These are phyloP conservation scores for Zygoascus sp. DNA, from an alignment of 1,139 yeast species.

Conservation along the genomic window DNA sequence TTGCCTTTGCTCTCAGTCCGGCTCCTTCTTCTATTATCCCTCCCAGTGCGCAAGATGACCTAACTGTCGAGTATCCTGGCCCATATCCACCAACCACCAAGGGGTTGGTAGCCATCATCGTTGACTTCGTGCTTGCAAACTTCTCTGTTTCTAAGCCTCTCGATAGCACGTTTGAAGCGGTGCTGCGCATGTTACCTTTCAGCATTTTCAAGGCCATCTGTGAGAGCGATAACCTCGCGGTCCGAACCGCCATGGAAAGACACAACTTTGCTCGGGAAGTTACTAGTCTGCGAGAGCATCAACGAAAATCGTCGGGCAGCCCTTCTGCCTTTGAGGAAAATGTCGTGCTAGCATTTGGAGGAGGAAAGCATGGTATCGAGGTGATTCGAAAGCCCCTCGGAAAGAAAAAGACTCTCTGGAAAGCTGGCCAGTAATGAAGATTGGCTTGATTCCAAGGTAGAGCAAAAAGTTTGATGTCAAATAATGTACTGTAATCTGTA, in stretches of 20 bases:
- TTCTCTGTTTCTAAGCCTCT: constrained; percentile 23
- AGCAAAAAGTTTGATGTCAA: no score
- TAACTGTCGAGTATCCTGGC: constrained; percentile 26
- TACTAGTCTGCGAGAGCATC: constrained; percentile 26
- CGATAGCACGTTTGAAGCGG: constrained; percentile 20
- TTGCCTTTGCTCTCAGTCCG: constrained; percentile 26
- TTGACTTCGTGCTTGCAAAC: constrained; percentile 26
- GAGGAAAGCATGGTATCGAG: constrained; percentile 35
- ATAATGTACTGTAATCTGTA: neutral
- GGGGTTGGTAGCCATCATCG: constrained; percentile 24
- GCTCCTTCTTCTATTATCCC: neutral
- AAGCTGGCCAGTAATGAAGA: constrained; percentile 24
- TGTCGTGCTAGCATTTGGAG: constrained; percentile 36
- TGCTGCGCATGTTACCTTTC: constrained; percentile 30
- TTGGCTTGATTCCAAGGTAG: no score
- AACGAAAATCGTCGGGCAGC: constrained; percentile 18
- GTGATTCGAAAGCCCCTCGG: constrained; percentile 31
- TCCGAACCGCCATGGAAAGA: constrained; percentile 31
- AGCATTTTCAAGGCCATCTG: constrained; percentile 28
- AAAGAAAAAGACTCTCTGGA: constrained; percentile 32
- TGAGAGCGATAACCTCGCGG: constrained; percentile 29
- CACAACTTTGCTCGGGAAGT: constrained; percentile 32
- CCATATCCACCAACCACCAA: constrained; percentile 36
- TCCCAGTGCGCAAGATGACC: constrained; percentile 17
- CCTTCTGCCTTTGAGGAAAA: constrained; percentile 28